Evolutionary conservation across 2,329 filamentous ascomycete genomes (phyloP), one percentile per base, ranked within the genome.

Genomic region (Leptodontidium sp.): DNA sequence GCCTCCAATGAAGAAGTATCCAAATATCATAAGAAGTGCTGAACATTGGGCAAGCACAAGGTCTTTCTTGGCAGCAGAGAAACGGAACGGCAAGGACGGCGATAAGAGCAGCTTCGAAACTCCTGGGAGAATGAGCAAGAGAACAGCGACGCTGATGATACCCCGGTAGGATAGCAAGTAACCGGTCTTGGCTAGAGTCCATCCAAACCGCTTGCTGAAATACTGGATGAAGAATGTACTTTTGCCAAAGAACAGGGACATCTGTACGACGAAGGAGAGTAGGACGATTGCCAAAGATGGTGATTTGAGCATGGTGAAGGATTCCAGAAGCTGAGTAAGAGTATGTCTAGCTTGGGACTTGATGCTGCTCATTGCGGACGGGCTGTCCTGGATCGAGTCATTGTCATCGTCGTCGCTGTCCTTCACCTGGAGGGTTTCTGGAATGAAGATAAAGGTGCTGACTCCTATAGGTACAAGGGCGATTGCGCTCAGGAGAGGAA

Each of bases 171-270:
- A 58, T 14, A 66, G 55, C 1, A 66, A 43, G 61, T 66, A 66
- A 2, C 64, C 64, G 1, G 64, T 66, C 15, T 61, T 61, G 6
- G 64, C 64, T 12, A 66, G 45, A 8, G 29, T 47, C 64, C 64
- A 66, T 17, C 50, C 43, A 21, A 66, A 66, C 5, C 64, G 64
- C 53, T 66, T 66, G 64, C 64, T 66, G 29, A 66, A 66, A 40
- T 66, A 66, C 38, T 66, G 64, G 24, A 66, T 49, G 53, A 66
- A 66, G 64, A 66, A 66, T 29, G 29, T 45, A 29, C 32, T 40
- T 21, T 52, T 66, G 8, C 53, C 64, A 14, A 59, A 47, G 29
- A 66, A 49, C 7, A 47, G 24, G 21, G 64, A 57, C 52, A 49
- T 52, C 38, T 49, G 29, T n/a, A 26, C n/a, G 24, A 66, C 38